Evolutionary conservation across 1,284 basidiomycete species (phyloP).

Genomic region (Pseudozyma pruni): DNA sequence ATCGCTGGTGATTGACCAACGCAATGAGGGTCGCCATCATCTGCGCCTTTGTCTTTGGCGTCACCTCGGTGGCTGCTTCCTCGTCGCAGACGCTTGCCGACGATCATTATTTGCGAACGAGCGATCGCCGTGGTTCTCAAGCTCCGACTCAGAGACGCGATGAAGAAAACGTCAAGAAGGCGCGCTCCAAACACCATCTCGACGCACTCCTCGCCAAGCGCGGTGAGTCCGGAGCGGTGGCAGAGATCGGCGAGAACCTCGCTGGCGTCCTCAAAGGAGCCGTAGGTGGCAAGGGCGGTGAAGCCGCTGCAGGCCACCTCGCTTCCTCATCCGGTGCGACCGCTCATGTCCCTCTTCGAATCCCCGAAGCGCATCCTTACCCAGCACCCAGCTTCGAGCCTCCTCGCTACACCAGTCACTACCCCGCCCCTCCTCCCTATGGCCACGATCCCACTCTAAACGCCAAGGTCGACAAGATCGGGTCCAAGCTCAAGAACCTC

Average conservation of each 20-base stretch:
- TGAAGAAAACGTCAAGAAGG: slow-evolving; percentile 2
- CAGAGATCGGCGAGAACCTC: slow-evolving; percentile 1
- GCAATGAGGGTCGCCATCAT: slow-evolving; percentile 37
- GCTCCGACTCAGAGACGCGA: background rate
- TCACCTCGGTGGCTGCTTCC: slow-evolving; percentile 38
- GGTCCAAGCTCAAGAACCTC: slow-evolving; percentile 1
- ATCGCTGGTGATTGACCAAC: background rate
- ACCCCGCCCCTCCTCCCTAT: background rate
- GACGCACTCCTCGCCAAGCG: slow-evolving; percentile 4
- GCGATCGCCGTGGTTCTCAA: background rate
- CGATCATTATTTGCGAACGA: slow-evolving; percentile 6
- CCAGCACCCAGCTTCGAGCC: background rate
- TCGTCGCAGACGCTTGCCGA: slow-evolving; percentile 13
- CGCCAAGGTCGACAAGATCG: slow-evolving; percentile 2
- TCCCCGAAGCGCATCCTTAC: slow-evolving; percentile 1
- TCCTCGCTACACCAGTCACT: slow-evolving; percentile 1
- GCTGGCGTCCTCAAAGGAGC: slow-evolving; percentile 1
- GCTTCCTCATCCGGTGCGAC: background rate
- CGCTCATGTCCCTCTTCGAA: background rate
- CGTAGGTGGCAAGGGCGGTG: background rate
- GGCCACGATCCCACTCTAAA: slow-evolving; percentile 6
- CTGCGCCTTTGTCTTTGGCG: slow-evolving; percentile 41
- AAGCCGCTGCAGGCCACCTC: slow-evolving; percentile 6
- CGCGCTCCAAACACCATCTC: slow-evolving; percentile 4
- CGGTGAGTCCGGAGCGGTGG: background rate